Percentiles rank a stretch among this genome's conserved stretches.
Evolutionary conservation across 2,329 filamentous ascomycete species (phyloP).

Genomic region (Colletotrichum brevisporum): DNA sequence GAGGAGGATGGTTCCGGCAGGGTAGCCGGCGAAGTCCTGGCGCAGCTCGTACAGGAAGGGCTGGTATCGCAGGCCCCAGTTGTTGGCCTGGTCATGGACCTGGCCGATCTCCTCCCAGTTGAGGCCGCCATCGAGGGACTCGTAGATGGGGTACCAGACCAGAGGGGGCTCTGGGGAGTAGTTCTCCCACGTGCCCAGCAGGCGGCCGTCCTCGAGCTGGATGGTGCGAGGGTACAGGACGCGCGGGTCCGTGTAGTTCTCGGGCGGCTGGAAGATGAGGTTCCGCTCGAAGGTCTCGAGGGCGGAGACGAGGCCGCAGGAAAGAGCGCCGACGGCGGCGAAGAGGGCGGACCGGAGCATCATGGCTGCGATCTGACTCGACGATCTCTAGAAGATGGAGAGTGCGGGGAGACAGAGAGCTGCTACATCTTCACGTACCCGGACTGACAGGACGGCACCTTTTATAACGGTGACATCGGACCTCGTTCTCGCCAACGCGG

Average conservation of each 20-base stretch:
- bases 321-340: constrained; percentile 28
- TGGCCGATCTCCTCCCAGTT: constrained; percentile 75
- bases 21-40: constrained; percentile 68
- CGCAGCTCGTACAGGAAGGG: constrained; percentile 77
- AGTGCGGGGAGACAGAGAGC: neutral
- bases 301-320: constrained; percentile 33
- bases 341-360: constrained; percentile 39
- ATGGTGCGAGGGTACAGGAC: constrained; percentile 61
- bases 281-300: constrained; percentile 45
- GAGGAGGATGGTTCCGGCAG: constrained; percentile 73
- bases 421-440: no score
- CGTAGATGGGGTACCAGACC: constrained; percentile 69
- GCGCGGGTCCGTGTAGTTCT: constrained; percentile 59
- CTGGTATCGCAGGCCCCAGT: constrained; percentile 77
- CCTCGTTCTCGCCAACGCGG: neutral
- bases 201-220: constrained; percentile 60
- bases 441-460: neutral
- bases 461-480: constrained; percentile 22
- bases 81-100: constrained; percentile 74
- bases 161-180: constrained; percentile 69
- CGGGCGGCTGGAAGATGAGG: constrained; percentile 59
- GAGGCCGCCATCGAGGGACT: constrained; percentile 66
- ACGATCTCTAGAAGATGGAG: constrained; percentile 22
- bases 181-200: constrained; percentile 70
- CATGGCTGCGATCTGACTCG: constrained; percentile 17